Evolutionary conservation across 306 rosid species (phyloP), one percentile per base, ranked within the genome.

Genomic region (Cicer cuneatum): DNA sequence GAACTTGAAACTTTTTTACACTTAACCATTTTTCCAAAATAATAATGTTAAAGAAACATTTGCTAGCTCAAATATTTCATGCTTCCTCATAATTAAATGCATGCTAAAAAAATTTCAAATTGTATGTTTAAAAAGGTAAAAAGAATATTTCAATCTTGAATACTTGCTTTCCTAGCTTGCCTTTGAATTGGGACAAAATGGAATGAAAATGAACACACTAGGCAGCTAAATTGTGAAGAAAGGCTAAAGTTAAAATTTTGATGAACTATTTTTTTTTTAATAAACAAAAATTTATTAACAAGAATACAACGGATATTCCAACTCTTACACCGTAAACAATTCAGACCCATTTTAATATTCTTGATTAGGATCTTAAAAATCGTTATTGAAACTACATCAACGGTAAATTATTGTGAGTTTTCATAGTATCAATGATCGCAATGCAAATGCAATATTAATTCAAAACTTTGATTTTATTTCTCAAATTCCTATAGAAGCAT

Each of bases 171-270:
- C 46, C 10, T 4, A 64, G 7, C 39, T 4, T 72, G 10, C 39
- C 51, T 24, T 37, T 39, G 14, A 46, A 56, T 29, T 29, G 33
- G 33, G 33, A 29, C 33, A 29, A n/a, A 47, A 60, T 40, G 48
- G 72, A 33, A 74, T 67, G 1, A 38, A 9, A 62, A 43, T 67
- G 69, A 56, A 60, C 13, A 14, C 11, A 42, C n/a, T 14, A 38
- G 4, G 37, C 9, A 70, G 12, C 19, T 38, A 6, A 42, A 7
- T 10, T 24, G 14, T 29, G 24, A n/a, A 61, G 0, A 35, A 51
- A 57, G 61, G 35, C 18, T 37, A 42, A 81, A 61, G 48, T 11
- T 4, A 29, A 29, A 29, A 29, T 29, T 29, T 24, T 29, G 33
- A 29, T 29, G 33, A 29, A 29, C 3, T 29, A 29, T 29, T 3